These are phyloP conservation scores for Rhizophagus prolifer DNA, from an alignment of 192 early-diverging fungal species.

Conservation along the genomic window DNA sequence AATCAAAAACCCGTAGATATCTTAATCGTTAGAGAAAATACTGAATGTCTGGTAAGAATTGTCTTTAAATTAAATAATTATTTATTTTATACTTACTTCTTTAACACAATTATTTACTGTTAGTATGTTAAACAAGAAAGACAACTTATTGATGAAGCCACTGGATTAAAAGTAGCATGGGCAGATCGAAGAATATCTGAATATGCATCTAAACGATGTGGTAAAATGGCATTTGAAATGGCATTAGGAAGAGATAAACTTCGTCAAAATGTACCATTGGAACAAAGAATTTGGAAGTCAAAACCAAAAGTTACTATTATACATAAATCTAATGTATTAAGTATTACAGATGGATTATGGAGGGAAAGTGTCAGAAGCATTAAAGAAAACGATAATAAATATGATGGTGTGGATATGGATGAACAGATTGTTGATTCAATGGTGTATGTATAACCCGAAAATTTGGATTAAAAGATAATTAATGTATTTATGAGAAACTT, in stretches of 20 bases:
- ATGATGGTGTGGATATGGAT: constrained; percentile 71
- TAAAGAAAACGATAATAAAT: constrained; percentile 63
- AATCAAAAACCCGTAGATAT: constrained; percentile 82
- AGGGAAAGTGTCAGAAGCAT: constrained; percentile 84
- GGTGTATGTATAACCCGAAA: constrained; percentile 62
- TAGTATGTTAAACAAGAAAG: constrained; percentile 85
- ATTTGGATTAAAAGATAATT: not conserved
- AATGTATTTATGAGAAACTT: constrained; percentile 15
- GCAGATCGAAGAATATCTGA: constrained; percentile 93
- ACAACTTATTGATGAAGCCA: constrained; percentile 59
- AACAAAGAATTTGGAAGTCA: constrained; percentile 66
- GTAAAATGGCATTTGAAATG: constrained; percentile 90
- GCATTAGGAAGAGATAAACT: constrained; percentile 76
- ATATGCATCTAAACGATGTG: constrained; percentile 82
- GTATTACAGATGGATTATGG: constrained; percentile 94
- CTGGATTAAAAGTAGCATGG: constrained; percentile 68
- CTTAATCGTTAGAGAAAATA: constrained; percentile 98
- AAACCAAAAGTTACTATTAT: constrained; percentile 86
- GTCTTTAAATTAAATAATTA: not conserved
- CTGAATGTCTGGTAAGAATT: constrained; percentile 83
- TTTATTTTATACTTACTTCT: not conserved
- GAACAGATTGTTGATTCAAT: constrained; percentile 99
- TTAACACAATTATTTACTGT: not conserved
- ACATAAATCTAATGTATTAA: constrained; percentile 97
- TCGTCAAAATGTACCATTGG: constrained; percentile 53